These are phyloP conservation scores for Vaucheria bursata DNA, from an alignment of 352 stramenopile species.

Conservation along the genomic window DNA sequence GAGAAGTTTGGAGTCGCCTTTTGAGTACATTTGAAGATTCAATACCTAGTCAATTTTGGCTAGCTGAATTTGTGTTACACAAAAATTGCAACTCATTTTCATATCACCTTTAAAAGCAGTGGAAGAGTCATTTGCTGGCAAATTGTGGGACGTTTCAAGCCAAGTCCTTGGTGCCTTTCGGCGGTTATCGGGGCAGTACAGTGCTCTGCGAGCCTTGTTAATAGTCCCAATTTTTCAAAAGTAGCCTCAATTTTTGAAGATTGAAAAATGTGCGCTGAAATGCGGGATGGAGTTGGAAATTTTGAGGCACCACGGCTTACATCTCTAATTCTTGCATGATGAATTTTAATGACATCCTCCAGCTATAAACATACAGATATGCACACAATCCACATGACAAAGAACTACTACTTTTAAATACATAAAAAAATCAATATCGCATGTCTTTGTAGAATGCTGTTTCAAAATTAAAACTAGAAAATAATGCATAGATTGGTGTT, in stretches of 20 bases:
- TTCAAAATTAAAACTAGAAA: too few relatives aligned
- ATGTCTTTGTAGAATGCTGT: too few relatives aligned
- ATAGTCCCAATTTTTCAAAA: slow-evolving; percentile 18
- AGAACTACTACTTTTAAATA: too few relatives aligned
- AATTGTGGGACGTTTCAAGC: slow-evolving; percentile 20
- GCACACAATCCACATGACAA: too few relatives aligned
- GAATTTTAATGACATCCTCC: slow-evolving; percentile 8
- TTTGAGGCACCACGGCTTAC: slow-evolving; percentile 18
- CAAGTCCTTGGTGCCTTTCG: slow-evolving; percentile 11
- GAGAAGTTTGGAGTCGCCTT: neutral
- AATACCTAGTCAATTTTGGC: neutral
- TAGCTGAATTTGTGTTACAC: neutral
- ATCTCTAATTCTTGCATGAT: slow-evolving; percentile 32
- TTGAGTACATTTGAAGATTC: neutral
- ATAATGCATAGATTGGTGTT: too few relatives aligned
- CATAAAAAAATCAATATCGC: too few relatives aligned
- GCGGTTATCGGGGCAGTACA: slow-evolving; percentile 13
- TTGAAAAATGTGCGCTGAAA: slow-evolving; percentile 27
- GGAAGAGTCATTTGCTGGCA: slow-evolving; percentile 29
- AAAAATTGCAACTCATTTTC: neutral
- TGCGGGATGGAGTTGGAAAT: slow-evolving; percentile 11
- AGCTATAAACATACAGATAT: too few relatives aligned
- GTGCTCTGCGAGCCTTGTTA: slow-evolving; percentile 19
- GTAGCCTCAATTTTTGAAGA: neutral
- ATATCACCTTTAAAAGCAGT: slow-evolving; percentile 9